phyloP scores from a whole-genome alignment of 768 basidiomycete species.

The Scleroderma citrinum region DNA sequence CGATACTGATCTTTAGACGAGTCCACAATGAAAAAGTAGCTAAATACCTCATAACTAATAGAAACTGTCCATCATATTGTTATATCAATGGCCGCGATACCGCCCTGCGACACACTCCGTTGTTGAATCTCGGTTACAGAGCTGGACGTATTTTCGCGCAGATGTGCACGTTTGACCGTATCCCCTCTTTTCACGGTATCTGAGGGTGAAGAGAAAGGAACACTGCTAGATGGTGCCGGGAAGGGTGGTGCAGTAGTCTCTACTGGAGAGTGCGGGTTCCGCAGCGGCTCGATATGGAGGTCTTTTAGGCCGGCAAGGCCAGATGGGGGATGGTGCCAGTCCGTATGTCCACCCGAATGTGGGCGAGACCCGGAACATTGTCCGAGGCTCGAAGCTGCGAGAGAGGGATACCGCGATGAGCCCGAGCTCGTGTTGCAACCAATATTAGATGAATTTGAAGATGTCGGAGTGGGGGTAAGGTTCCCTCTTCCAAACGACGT shows the following conservation, averaged over 20 bases:
- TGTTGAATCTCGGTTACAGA: conserved; percentile 20
- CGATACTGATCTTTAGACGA: not conserved
- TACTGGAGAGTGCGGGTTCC: conserved; percentile 20
- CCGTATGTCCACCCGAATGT: conserved; percentile 10
- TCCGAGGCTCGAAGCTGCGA: conserved; percentile 15
- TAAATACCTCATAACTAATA: conserved; percentile 17
- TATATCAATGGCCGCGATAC: conserved; percentile 24
- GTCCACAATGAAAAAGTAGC: not conserved
- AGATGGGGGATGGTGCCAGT: conserved; percentile 21
- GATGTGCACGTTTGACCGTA: conserved; percentile 12
- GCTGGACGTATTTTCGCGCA: conserved; percentile 13
- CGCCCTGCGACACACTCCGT: conserved; percentile 14
- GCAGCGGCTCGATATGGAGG: conserved; percentile 9
- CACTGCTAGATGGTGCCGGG: not conserved
- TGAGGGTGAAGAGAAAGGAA: not conserved
- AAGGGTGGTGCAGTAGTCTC: conserved; percentile 2
- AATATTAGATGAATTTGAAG: conserved; percentile 13
- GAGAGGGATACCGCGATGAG: conserved; percentile 24
- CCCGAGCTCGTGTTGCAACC: conserved; percentile 12
- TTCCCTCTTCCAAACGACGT: conserved; percentile 19
- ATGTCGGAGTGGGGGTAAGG: conserved; percentile 10
- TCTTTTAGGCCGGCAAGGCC: conserved; percentile 17
- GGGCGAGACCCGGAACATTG: conserved; percentile 5
- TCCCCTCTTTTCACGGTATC: not conserved
- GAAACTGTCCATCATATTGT: conserved; percentile 8